Evolutionary conservation across 2,329 filamentous ascomycete genomes (phyloP), one percentile per base, ranked within the genome.

Genomic region (Penicillium olsonii): DNA sequence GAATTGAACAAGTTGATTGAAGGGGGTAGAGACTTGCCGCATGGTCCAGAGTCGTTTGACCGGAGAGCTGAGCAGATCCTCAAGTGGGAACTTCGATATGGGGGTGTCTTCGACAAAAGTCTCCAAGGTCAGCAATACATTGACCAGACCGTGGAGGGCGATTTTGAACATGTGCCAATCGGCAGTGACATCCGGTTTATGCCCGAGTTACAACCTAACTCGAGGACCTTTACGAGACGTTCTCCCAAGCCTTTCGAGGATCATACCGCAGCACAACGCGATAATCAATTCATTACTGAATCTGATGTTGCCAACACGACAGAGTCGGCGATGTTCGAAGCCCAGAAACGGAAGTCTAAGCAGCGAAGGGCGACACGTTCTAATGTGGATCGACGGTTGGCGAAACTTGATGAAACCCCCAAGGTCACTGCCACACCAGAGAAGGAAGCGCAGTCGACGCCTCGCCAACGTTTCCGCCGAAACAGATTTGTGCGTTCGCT

Each of bases 11-110:
- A 65, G 18, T 51, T 73, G 12, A 56, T 70, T 15, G 18, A n/a
- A 11, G 31, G 44, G 18, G 39, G 35, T 18, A 9, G 17, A 31
- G 52, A 39, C 7, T 47, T 57, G 26, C 45, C 56, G 20, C 46
- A 46, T 48, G 56, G 17, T 20, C 42, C 20, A 40, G 7, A 48
- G 57, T 18, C 37, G 51, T 70, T 72, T 43, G 61, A 65, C 44
- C 59, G 47, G 22, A 61, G 69, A 7, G 60, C 60, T n/a, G 59
- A 69, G 33, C 47, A 42, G 3, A 70, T 75, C 37, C 54, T 64
- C n/a, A 51, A 60, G 44, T 75, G 70, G 71, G 72, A 75, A 50
- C 55, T 67, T 15, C 52, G 61, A 14, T 62, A 70, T 24, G 58
- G 66, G 29, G 56, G 63, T 4, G 37, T 71, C 8, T 61, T 71